Conservation (phyloP, 192 early-diverging fungal genomes). For the Rhizoclosmatium sp. region DNA sequence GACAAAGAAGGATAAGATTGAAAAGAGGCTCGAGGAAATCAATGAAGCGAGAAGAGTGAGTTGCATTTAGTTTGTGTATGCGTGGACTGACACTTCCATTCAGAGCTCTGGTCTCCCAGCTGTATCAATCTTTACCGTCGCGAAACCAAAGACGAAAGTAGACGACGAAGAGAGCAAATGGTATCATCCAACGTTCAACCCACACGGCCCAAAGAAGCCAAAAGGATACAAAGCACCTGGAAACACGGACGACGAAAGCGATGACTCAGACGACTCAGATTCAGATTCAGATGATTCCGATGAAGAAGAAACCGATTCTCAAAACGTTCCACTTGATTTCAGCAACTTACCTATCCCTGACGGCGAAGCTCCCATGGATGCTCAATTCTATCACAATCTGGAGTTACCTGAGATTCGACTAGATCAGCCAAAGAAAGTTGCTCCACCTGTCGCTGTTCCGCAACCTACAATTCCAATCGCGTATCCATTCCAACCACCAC, state of each 20-base stretch:
- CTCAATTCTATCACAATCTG: conserved; percentile 53
- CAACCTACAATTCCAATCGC: conserved; percentile 32
- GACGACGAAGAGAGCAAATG: conserved; percentile 48
- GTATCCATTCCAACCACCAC: conserved; percentile 42
- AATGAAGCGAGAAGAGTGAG: conserved; percentile 63
- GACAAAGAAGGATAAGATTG: conserved; percentile 51
- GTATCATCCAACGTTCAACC: conserved; percentile 57
- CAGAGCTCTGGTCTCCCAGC: conserved; percentile 4
- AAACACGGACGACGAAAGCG: neutral
- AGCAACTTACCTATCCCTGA: conserved; percentile 45
- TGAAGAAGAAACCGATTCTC: conserved; percentile 5
- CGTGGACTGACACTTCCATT: conserved; percentile 11
- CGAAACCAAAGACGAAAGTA: conserved; percentile 24
- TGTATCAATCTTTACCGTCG: neutral
- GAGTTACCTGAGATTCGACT: conserved; percentile 51
- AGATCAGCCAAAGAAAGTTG: conserved; percentile 13
- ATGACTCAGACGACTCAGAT: conserved; percentile 22
- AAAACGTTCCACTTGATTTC: neutral
- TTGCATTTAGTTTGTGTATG: conserved; percentile 19
- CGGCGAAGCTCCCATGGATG: conserved; percentile 38
- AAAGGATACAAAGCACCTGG: neutral
- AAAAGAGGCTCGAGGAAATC: conserved; percentile 62
- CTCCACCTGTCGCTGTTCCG: neutral
- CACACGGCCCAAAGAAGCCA: conserved; percentile 53
- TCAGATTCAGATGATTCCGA: conserved; percentile 38